Evolutionary conservation across 805 yeast species (phyloP).

Genomic region (Cyberlindnera mississippiensis): DNA sequence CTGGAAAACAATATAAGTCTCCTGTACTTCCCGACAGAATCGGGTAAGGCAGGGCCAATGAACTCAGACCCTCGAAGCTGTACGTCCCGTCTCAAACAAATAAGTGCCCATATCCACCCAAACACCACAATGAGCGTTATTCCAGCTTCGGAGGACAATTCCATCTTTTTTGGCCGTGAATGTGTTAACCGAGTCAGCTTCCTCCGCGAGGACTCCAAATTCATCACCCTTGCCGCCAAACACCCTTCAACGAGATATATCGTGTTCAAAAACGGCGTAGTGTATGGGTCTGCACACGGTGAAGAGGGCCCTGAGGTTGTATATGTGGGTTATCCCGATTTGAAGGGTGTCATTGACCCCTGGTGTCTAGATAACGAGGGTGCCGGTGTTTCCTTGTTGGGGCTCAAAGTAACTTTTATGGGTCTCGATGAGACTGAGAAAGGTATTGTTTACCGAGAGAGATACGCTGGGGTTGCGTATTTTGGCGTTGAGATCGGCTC

Average conservation of each 20-base stretch:
- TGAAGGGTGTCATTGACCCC: constrained; percentile 12
- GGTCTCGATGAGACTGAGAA: constrained; percentile 42
- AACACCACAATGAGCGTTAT: background rate
- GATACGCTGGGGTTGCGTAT: constrained; percentile 56
- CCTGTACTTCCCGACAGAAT: no score
- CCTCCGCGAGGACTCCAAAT: constrained; percentile 47
- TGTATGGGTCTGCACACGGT: constrained; percentile 11
- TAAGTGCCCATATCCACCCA: constrained; percentile 1
- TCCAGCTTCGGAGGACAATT: background rate
- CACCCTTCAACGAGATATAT: constrained; percentile 41
- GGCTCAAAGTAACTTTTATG: constrained; percentile 41
- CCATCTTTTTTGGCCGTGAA: constrained; percentile 43
- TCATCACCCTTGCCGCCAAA: constrained; percentile 38
- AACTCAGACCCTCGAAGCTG: background rate
- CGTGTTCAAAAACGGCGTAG: constrained; percentile 31
- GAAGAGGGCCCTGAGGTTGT: background rate
- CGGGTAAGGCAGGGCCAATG: background rate
- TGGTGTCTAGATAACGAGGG: constrained; percentile 14
- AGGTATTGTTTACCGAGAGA: constrained; percentile 38
- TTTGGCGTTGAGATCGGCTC: constrained; percentile 53
- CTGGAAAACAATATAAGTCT: no score
- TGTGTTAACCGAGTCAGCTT: constrained; percentile 56
- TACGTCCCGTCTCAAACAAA: constrained; percentile 4
- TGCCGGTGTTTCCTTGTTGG: constrained; percentile 26
- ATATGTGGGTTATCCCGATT: constrained; percentile 17